Base-by-base conservation (phyloP, 75 land plant species). In the Azolla pinnata region DNA sequence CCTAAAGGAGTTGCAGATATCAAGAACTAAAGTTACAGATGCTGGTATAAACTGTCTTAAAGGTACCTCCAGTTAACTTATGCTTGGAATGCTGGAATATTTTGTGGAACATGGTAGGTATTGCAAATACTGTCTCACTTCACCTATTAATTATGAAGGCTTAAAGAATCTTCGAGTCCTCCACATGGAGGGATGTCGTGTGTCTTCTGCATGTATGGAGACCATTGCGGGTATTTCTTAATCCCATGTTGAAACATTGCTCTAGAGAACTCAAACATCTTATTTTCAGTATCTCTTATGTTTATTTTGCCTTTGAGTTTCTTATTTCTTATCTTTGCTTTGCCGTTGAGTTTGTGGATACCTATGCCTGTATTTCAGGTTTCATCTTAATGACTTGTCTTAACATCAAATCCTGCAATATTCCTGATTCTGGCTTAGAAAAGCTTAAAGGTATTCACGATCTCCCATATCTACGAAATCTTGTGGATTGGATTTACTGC, bases 141-240 rank as follows among this genome's bases (percentile, higher is more conserved):
- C n/a, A n/a, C n/a, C n/a, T n/a, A n/a, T n/a, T n/a, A n/a, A n/a
- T n/a, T n/a, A n/a, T n/a, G n/a, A n/a, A n/a, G n/a, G n/a, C n/a
- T 35, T 35, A 12, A 35, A 35, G 12, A 83, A 81, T 56, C 87
- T 93, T 53, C 44, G 53, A 49, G 47, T 75, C 35, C 62, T 93
- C 33, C 86, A 86, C 59, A 64, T 93, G 82, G 99, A 88, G 62
- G 99, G 96, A 0, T 93, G 99, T 67, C 80, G 63, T 18, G 83
- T 93, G n/a, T 80, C 85, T 65, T 65, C 68, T 64, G 64, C 76
- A 31, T 85, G 90, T 65, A 75, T 93, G 78, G 87, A 85, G 23
- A 74, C 72, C 35, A 72, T 93, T 61, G 75, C 85, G 76, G 95
- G 98, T 93, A 14, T 18, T 46, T 17, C 17, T 46, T 46, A 4